Conservation (phyloP, 306 rosid species). For the Ziziphus jujuba region DNA sequence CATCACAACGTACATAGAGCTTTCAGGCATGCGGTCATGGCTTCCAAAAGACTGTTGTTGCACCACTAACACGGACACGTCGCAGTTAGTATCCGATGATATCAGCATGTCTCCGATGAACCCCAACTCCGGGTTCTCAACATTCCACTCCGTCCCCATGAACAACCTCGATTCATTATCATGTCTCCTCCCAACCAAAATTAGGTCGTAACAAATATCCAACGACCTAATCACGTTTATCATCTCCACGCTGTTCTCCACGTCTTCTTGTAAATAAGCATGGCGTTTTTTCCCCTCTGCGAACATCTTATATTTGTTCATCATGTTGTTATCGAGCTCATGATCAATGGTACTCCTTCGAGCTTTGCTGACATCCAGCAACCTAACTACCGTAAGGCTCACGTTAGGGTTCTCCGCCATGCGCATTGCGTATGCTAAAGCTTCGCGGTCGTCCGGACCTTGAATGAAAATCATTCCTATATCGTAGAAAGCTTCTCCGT, state of each 20-base stretch:
- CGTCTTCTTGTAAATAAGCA: conserved; percentile 38
- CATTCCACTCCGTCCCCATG: conserved; percentile 48
- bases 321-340: conserved; percentile 26
- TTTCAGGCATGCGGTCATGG: neutral
- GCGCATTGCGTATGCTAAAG: conserved; percentile 43
- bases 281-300: conserved; percentile 16
- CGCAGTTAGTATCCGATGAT: conserved; percentile 32
- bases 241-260: conserved; percentile 41
- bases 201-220: conserved; percentile 39
- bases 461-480: conserved; percentile 46
- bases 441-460: conserved; percentile 70
- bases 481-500: conserved; percentile 4
- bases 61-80: conserved; percentile 51
- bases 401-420: conserved; percentile 42
- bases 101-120: conserved; percentile 52
- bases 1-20: conserved; percentile 12
- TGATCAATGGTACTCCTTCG: neutral
- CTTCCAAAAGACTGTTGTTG: conserved; percentile 46
- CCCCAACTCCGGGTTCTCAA: conserved; percentile 65
- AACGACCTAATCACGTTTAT: conserved; percentile 34
- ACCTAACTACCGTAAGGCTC: conserved; percentile 28
- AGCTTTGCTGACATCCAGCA: conserved; percentile 10
- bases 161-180: conserved; percentile 31
- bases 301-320: conserved; percentile 31
- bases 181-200: conserved; percentile 60